These are phyloP conservation scores for Wickerhamomyces queroliae DNA, from an alignment of 805 yeast species.

Conservation along the genomic window DNA sequence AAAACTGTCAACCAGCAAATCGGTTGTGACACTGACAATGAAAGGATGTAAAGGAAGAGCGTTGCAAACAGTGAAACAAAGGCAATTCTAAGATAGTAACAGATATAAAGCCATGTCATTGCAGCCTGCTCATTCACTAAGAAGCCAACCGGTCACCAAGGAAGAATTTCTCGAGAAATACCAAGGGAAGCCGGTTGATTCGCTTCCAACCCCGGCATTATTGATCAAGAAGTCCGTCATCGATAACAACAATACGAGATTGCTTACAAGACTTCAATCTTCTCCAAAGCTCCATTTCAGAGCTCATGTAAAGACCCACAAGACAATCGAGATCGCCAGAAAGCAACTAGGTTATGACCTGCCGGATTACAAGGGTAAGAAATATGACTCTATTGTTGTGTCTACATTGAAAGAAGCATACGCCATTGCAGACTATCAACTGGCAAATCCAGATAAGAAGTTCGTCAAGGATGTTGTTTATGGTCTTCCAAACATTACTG, in stretches of 20 bases:
- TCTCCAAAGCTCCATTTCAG: slow-evolving; percentile 42
- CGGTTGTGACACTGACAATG: too few relatives aligned
- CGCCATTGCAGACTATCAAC: slow-evolving; percentile 33
- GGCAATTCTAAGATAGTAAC: too few relatives aligned
- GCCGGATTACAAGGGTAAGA: slow-evolving; percentile 21
- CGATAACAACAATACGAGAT: slow-evolving; percentile 34
- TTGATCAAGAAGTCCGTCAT: slow-evolving; percentile 39
- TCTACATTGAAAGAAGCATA: slow-evolving; percentile 68
- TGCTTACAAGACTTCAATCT: slow-evolving; percentile 36
- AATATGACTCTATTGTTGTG: slow-evolving; percentile 49
- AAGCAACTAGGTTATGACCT: slow-evolving; percentile 46
- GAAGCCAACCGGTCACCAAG: slow-evolving; percentile 10
- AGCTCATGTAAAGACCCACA: slow-evolving; percentile 75
- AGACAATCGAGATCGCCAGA: slow-evolving; percentile 52
- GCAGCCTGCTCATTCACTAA: too few relatives aligned
- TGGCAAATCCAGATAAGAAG: slow-evolving; percentile 13
- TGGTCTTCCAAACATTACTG: slow-evolving; percentile 53
- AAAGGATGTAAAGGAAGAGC: not conserved
- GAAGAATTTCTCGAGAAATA: slow-evolving; percentile 14
- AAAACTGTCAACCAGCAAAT: too few relatives aligned
- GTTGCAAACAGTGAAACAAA: not conserved
- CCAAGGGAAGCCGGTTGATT: slow-evolving; percentile 38
- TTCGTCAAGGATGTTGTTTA: slow-evolving; percentile 43
- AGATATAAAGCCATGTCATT: too few relatives aligned
- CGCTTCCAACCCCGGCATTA: slow-evolving; percentile 57